Base-by-base conservation (phyloP, 345 rosid species). In the Schrenkiella parvula region DNA sequence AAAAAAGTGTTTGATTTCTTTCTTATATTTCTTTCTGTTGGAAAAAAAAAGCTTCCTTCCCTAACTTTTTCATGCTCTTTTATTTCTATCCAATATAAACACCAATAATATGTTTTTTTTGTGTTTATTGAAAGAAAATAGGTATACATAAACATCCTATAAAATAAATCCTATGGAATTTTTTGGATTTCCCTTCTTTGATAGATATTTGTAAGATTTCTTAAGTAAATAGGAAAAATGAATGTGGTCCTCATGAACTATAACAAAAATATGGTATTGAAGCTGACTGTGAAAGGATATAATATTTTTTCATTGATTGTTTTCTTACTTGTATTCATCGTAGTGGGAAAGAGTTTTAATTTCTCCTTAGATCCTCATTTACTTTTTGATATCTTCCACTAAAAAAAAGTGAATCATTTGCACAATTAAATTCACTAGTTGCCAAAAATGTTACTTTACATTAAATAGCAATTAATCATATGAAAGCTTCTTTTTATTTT, bases 371-470 rank as follows among this genome's bases (percentile, higher is more conserved):
- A 31, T 61, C 23, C 31, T 74, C 68, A 74, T 67, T 74, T 59
- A 66, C 4, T 75, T 42, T 53, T 69, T 43, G 34, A 68, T 68
- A 61, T 69, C 66, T 62, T 69, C 74, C 79, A 75, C 79, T 62
- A 8, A 62, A 34, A 58, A 58, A 75, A 62, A n/a, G 70, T 21
- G 42, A 68, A 43, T 42, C 35, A 43, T 23, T 68, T 41, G 14
- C 57, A 46, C 34, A 68, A 43, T 5, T 75, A 32, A 34, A 34
- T 52, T 61, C 42, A 52, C 74, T 68, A 68, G 64, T 28, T 61
- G 25, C 64, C 42, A 68, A 34, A 39, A 23, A 0, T 32, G 12
- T 52, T 29, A 39, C 67, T 39, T 66, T 74, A 37, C 64, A 63
- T 42, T 12, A 17, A 25, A 37, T 14, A 50, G 6, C 22, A 62